phyloP scores from a whole-genome alignment of 2,329 filamentous ascomycete species.

The Diaporthe velutina region DNA sequence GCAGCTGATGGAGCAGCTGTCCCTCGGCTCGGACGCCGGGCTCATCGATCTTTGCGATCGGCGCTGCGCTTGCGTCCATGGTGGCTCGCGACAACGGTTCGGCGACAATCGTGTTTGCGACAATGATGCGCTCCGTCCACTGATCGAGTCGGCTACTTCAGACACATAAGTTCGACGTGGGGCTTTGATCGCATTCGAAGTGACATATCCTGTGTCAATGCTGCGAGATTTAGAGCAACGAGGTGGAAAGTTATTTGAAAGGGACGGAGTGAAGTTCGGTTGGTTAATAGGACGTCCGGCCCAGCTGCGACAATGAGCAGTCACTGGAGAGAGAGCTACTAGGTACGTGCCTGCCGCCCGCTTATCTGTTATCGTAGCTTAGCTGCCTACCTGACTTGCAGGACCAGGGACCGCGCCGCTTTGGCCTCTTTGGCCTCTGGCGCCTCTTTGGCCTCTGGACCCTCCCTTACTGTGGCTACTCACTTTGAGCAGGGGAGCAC shows the following conservation, averaged over 20 bases:
- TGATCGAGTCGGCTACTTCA: slow-evolving; percentile 20
- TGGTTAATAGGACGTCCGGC: not conserved
- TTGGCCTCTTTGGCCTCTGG: not conserved
- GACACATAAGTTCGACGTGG: slow-evolving; percentile 11
- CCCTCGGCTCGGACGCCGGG: slow-evolving; percentile 76
- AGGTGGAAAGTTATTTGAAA: not conserved
- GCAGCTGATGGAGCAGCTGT: slow-evolving; percentile 72
- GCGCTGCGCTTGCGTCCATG: slow-evolving; percentile 44
- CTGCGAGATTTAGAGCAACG: not conserved
- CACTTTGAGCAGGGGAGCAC: not conserved
- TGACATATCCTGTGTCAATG: slow-evolving; percentile 24
- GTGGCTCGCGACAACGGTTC: slow-evolving; percentile 27
- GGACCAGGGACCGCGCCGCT: not conserved
- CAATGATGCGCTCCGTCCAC: not conserved
- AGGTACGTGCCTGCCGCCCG: not conserved
- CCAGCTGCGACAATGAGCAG: slow-evolving; percentile 5
- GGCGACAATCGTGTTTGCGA: slow-evolving; percentile 19
- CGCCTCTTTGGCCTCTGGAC: not conserved
- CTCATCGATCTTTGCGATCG: slow-evolving; percentile 66
- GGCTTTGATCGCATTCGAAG: slow-evolving; percentile 2
- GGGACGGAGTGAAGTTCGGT: not conserved
- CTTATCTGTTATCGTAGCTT: slow-evolving; percentile 21
- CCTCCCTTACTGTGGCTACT: not conserved
- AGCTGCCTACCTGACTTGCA: not conserved
- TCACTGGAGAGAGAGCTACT: not conserved